phyloP scores from a whole-genome alignment of 2,329 filamentous ascomycete species.

The Thelonectria rubi region DNA sequence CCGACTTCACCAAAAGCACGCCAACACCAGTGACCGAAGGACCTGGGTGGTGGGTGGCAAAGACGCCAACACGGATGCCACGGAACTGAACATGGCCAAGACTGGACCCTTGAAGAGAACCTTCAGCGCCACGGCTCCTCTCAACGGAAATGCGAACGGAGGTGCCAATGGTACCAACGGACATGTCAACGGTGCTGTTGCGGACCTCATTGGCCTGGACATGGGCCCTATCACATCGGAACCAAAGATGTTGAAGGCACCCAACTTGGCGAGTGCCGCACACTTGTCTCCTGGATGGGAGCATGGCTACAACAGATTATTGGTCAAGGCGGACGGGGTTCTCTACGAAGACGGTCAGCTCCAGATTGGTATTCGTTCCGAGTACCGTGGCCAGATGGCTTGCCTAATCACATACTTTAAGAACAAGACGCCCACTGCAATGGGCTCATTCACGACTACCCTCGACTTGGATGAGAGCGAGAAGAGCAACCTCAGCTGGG shows the following conservation, averaged over 20 bases:
- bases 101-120: slow-evolving; percentile 85
- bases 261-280: slow-evolving; percentile 90
- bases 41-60: slow-evolving; percentile 99
- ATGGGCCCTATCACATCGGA: slow-evolving; percentile 70
- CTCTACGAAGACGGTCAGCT: slow-evolving; percentile 96
- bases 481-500: slow-evolving; percentile 76
- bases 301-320: slow-evolving; percentile 82
- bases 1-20: slow-evolving; percentile 92
- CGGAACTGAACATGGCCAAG: slow-evolving; percentile 83
- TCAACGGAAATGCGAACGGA: slow-evolving; percentile 59
- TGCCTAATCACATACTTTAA: slow-evolving; percentile 96
- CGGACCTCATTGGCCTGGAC: slow-evolving; percentile 85
- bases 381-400: slow-evolving; percentile 95
- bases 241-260: slow-evolving; percentile 68
- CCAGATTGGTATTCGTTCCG: slow-evolving; percentile 89
- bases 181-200: slow-evolving; percentile 59
- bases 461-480: slow-evolving; percentile 80
- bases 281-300: slow-evolving; percentile 97
- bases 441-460: slow-evolving; percentile 94
- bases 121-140: slow-evolving; percentile 71
- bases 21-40: slow-evolving; percentile 90
- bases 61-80: slow-evolving; percentile 84
- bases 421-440: slow-evolving; percentile 87
- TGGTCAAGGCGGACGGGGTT: slow-evolving; percentile 83
- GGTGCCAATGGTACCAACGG: slow-evolving; percentile 60